Evolutionary conservation across 2,329 filamentous ascomycete species (phyloP), one percentile per base, ranked within the genome.

Genomic region (Colletotrichum trifolii): DNA sequence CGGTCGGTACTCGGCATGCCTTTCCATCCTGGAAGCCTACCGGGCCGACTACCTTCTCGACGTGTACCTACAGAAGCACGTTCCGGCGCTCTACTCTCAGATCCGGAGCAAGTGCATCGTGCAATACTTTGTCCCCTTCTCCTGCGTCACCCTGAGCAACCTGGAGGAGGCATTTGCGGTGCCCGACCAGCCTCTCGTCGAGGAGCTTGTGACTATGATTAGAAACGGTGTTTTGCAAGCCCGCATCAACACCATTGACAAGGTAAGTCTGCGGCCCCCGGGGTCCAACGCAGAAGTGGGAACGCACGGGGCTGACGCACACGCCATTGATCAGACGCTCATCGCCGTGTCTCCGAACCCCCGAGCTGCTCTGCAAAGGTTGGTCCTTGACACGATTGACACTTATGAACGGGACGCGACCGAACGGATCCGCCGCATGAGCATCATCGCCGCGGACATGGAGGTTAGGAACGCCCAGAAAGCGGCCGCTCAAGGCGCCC

Each of bases 31-130:
- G 0, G 92, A 96, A 72, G 86, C 88, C 6, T 95, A 96, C 76
- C 89, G 89, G 54, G 81, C 88, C 40, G 96, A 99, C 77, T 98
- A 96, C 75, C 83, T 94, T n/a, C 87, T 98, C 6, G 96, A 99
- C 73, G 82, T 97, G 17, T 91, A 97, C 75, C 85, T 99, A 7
- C 89, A 92, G 64, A 87, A 84, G 67, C 92, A 97, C 69, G 82
- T 97, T 15, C 74, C 84, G 42, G 79, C 81, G 1, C 82, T 99
- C 17, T 96, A 94, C 79, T 82, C 85, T 10, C 81, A 83, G 52
- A 94, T 99, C 70, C 89, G 96, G 64, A 91, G 86, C 72, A 97
- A 97, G 81, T 95, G 94, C 72, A 97, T 99, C 64, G 87, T 94
- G 33, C 93, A 97, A 73, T 98, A 97, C 78, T 91, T 97, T 71